Base-by-base conservation (phyloP, 2,329 filamentous ascomycete species). In the Pseudonectria foliicola region DNA sequence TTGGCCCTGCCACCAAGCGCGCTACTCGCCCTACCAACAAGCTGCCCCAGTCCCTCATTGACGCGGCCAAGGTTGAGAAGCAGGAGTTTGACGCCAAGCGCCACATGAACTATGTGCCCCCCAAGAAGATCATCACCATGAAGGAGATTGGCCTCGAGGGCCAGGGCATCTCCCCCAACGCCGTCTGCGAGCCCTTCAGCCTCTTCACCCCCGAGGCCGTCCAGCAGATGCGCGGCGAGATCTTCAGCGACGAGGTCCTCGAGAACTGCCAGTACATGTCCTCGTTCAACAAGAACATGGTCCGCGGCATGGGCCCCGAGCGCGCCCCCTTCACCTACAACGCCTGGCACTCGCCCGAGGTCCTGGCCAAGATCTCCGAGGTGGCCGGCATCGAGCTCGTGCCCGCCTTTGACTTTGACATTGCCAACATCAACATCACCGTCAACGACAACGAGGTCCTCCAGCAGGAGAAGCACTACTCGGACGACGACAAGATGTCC, bases 181-280 rank as follows among this genome's bases (percentile, higher is more conserved):
- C 76, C 7, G 76, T 80, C 33, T 79, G 77, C 0, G 72, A 80
- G 39, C 77, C 77, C 1, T 83, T 83, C 54, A 64, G 66, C 5
- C 64, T 82, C 13, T 83, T 82, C 55, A 73, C 73, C 10, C 50
- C 64, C 14, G 75, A 80, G 35, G 78, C 77, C 4, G 66, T 82
- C 34, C 57, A 71, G 48, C 66, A 70, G 31, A 82, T 83, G 72
- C 67, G 80, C 36, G 59, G 60, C 6, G 79, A 83, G 52, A 69
- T 81, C 13, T 62, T 81, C 33, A 69, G 67, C 34, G 62, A 71
- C 2, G 64, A 72, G 24, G 74, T 80, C 3, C 64, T 70, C 46
- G 59, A 67, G n/a, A 71, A 77, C 29, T 78, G 70, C 56, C 65
- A 64, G 32, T 80, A 69, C 52, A 68, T 69, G 12, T 53, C 51